Evolutionary conservation across 495 filamentous ascomycete species (phyloP).

Genomic region (Trichoderma virens): DNA sequence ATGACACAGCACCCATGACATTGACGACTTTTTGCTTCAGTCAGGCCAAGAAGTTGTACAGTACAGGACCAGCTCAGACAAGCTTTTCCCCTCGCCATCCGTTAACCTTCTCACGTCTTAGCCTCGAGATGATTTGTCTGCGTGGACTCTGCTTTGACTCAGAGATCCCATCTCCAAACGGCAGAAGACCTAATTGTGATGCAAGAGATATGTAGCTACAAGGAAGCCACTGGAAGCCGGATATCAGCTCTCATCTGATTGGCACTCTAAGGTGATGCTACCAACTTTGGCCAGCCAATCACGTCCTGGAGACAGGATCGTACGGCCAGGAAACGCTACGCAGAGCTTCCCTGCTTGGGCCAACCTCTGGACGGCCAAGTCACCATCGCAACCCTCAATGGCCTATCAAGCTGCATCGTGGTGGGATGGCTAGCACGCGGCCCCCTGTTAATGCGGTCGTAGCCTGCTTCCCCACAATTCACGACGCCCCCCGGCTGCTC

Average conservation of each 20-base stretch:
- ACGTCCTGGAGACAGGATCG: not conserved
- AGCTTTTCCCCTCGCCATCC: not conserved
- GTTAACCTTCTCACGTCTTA: not conserved
- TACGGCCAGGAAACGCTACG: not conserved
- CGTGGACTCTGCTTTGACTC: not conserved
- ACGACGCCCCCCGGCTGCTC: not conserved
- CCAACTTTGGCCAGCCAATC: not conserved
- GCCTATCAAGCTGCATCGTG: slow-evolving; percentile 9
- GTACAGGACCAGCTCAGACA: too few relatives aligned
- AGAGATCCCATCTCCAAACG: not conserved
- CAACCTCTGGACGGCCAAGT: slow-evolving; percentile 3
- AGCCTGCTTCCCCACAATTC: slow-evolving; percentile 6
- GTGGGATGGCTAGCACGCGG: not conserved
- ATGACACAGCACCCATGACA: too few relatives aligned
- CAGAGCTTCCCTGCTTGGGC: not conserved
- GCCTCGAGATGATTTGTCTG: not conserved
- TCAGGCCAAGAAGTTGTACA: too few relatives aligned
- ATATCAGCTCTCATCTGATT: not conserved
- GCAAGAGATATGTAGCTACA: not conserved
- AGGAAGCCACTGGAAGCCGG: not conserved
- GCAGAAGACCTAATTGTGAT: not conserved
- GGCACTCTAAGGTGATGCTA: not conserved
- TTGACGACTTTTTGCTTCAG: too few relatives aligned
- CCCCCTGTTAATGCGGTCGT: not conserved
- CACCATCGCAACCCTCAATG: not conserved